Conservation (phyloP, 2,329 filamentous ascomycete genomes). For the Cladosporium phlei region DNA sequence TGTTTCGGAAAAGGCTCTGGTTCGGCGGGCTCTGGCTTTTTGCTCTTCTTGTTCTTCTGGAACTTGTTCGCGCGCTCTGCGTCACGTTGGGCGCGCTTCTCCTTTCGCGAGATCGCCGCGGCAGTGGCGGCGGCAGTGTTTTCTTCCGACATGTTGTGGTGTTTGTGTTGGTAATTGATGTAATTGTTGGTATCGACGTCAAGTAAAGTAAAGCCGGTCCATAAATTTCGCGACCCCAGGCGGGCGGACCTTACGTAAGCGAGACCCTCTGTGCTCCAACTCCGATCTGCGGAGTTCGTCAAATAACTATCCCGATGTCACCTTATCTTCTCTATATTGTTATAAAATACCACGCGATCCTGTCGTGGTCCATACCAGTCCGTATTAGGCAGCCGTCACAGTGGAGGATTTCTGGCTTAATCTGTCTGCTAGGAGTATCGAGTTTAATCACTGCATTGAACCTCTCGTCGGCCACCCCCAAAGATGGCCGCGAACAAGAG, state of each 20-base stretch:
- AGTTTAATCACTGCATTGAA: neutral
- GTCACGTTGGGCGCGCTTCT: constrained; percentile 33
- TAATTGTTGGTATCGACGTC: neutral
- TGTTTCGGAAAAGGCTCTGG: constrained; percentile 22
- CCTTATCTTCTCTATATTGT: too few relatives aligned
- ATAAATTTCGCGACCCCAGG: too few relatives aligned
- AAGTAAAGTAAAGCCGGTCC: too few relatives aligned
- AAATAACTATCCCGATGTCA: too few relatives aligned
- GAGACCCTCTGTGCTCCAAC: too few relatives aligned
- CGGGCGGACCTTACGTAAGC: too few relatives aligned
- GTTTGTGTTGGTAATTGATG: neutral
- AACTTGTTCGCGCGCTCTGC: constrained; percentile 31
- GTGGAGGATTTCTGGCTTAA: too few relatives aligned
- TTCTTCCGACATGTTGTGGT: constrained; percentile 25
- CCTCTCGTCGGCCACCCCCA: neutral
- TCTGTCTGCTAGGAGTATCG: too few relatives aligned
- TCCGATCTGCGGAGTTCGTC: too few relatives aligned
- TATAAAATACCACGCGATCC: too few relatives aligned
- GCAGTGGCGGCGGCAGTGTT: constrained; percentile 16
- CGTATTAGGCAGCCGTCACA: too few relatives aligned
- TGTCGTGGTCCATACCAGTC: too few relatives aligned
- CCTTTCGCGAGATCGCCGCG: constrained; percentile 26
- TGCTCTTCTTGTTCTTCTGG: constrained; percentile 28
- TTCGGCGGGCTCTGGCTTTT: constrained; percentile 23
- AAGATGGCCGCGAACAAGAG: neutral